Evolutionary conservation across 2,329 filamentous ascomycete species (phyloP).

Genomic region (Keithomyces neogunnii): DNA sequence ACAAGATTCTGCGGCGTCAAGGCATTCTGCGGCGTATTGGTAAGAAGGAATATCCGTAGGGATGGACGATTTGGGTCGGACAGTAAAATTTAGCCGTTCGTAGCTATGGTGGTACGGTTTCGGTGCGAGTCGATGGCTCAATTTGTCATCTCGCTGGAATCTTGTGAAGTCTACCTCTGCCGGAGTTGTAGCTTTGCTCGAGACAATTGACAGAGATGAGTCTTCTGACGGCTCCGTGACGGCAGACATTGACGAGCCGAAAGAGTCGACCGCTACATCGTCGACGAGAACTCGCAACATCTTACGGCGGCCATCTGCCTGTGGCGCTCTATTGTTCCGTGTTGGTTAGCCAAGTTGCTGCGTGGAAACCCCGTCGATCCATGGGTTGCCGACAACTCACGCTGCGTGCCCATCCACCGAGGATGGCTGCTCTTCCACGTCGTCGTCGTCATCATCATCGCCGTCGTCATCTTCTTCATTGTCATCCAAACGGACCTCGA

Average conservation of each 20-base stretch:
- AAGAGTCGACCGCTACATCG: conserved; percentile 27
- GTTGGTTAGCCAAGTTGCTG: background rate
- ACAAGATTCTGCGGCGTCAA: conserved; percentile 81
- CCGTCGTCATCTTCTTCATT: conserved; percentile 9
- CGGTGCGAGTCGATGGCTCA: conserved; percentile 11
- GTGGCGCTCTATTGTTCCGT: conserved; percentile 3
- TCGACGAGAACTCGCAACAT: conserved; percentile 10
- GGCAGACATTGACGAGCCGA: conserved; percentile 44
- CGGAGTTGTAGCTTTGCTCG: conserved; percentile 58
- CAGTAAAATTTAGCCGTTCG: conserved; percentile 41
- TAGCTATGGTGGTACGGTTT: conserved; percentile 20
- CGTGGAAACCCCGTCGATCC: background rate
- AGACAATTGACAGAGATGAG: conserved; percentile 42
- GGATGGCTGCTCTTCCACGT: conserved; percentile 14
- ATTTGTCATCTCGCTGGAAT: conserved; percentile 13
- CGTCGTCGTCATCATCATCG: background rate
- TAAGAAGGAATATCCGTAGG: conserved; percentile 62
- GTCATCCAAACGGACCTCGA: conserved; percentile 16
- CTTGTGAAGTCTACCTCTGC: conserved; percentile 30
- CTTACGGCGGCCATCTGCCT: conserved; percentile 10
- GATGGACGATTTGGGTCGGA: conserved; percentile 74
- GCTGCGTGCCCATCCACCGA: conserved; percentile 13
- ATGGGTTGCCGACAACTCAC: conserved; percentile 16
- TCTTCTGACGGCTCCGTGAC: conserved; percentile 47
- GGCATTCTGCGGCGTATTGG: conserved; percentile 86